phyloP scores from a whole-genome alignment of 768 basidiomycete genomes.

The Terana coerulea region DNA sequence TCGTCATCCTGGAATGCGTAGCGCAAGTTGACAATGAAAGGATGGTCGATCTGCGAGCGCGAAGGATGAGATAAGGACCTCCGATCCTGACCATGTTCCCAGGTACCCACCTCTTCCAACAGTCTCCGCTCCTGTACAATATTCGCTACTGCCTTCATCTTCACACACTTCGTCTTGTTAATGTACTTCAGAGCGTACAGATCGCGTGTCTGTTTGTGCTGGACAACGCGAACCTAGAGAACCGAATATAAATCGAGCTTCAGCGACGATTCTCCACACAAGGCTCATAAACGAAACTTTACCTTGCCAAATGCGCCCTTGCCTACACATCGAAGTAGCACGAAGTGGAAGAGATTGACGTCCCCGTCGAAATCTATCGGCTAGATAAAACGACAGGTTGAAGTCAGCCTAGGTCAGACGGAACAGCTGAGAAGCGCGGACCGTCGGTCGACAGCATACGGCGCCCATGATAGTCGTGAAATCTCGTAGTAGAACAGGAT shows the following conservation, averaged over 20 bases:
- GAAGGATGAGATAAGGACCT: constrained; percentile 4
- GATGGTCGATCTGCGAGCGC: constrained; percentile 77
- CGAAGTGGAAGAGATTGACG: constrained; percentile 95
- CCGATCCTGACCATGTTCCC: constrained; percentile 12
- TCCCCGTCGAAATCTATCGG: constrained; percentile 95
- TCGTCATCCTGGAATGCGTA: constrained; percentile 99
- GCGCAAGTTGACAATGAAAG: constrained; percentile 90
- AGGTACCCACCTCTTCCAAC: constrained; percentile 81
- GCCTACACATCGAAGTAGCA: constrained; percentile 92
- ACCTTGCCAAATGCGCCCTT: constrained; percentile 99
- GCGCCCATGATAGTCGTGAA: constrained; percentile 60
- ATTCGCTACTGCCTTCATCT: constrained; percentile 97
- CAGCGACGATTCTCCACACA: constrained; percentile 4
- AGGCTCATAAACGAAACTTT: constrained; percentile 12
- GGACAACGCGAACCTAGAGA: constrained; percentile 91
- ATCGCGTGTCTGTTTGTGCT: constrained; percentile 97
- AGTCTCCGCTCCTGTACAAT: constrained; percentile 94
- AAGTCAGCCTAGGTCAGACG: not conserved
- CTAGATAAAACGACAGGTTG: constrained; percentile 34
- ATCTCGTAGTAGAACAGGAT: constrained; percentile 14
- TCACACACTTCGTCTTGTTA: constrained; percentile 96
- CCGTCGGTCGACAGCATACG: constrained; percentile 81
- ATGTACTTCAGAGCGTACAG: constrained; percentile 99
- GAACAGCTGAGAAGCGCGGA: constrained; percentile 28
- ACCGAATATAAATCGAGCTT: constrained; percentile 11